Percentiles rank a stretch among this genome's conserved stretches.
Conservation (phyloP, 495 filamentous ascomycete species). For the Daldinia caldariorum region DNA sequence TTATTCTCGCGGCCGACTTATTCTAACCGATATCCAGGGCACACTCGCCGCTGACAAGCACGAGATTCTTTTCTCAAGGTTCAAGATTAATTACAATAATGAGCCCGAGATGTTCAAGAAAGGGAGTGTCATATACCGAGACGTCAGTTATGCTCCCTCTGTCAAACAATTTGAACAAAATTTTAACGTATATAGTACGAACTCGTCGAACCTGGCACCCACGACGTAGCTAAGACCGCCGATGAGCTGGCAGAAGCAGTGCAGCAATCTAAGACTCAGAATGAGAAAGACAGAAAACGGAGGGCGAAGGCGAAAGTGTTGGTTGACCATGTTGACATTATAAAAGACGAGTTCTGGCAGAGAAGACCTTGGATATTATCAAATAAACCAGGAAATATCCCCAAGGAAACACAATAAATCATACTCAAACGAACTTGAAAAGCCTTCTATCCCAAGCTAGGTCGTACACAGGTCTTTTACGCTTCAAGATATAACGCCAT, state of each 20-base stretch:
- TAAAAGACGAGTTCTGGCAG: conserved; percentile 93
- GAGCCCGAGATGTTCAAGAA: conserved; percentile 93
- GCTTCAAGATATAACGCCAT: background rate
- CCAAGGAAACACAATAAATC: conserved; percentile 58
- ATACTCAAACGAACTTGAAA: conserved; percentile 4
- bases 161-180: background rate
- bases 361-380: conserved; percentile 85
- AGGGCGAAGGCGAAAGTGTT: conserved; percentile 78
- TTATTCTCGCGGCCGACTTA: background rate
- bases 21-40: conserved; percentile 62
- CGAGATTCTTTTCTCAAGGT: conserved; percentile 90
- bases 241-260: conserved; percentile 54
- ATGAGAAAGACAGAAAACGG: conserved; percentile 79
- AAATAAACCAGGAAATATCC: conserved; percentile 74
- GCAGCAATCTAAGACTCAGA: conserved; percentile 74
- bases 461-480: background rate
- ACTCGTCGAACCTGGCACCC: conserved; percentile 61
- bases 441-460: too few relatives aligned
- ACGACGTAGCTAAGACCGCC: conserved; percentile 48
- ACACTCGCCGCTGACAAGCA: conserved; percentile 90
- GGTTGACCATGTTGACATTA: conserved; percentile 89
- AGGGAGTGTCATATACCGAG: conserved; percentile 86
- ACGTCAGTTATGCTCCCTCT: conserved; percentile 62
- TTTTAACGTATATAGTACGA: conserved; percentile 56
- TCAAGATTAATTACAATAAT: conserved; percentile 96